Evolutionary conservation across 257 asterid species (phyloP).

Genomic region (Solanum lignicaule): DNA sequence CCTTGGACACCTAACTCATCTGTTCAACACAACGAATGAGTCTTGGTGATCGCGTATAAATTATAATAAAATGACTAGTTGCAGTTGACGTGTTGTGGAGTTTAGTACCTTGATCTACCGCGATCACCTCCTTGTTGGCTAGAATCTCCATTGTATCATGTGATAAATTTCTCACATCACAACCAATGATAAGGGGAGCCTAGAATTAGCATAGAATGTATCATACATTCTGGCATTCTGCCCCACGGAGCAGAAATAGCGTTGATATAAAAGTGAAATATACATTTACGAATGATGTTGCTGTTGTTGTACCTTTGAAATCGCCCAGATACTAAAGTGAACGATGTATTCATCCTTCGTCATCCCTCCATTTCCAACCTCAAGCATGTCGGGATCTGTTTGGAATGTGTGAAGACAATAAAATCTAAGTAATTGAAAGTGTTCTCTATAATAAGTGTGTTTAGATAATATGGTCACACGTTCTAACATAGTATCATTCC

Average conservation of each 20-base stretch:
- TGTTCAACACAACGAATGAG: slow-evolving; percentile 8
- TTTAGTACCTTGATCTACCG: slow-evolving; percentile 63
- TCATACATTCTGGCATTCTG: background rate
- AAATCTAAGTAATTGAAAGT: background rate
- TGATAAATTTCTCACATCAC: slow-evolving; percentile 57
- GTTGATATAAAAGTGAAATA: background rate
- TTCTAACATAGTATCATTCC: background rate
- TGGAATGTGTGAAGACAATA: background rate
- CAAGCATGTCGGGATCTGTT: slow-evolving; percentile 95
- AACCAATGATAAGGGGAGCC: slow-evolving; percentile 91
- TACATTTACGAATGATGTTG: background rate
- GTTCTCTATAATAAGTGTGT: background rate
- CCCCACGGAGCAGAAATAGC: background rate
- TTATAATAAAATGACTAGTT: background rate
- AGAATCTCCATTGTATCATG: slow-evolving; percentile 52
- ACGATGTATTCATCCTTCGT: slow-evolving; percentile 64
- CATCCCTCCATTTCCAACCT: slow-evolving; percentile 97
- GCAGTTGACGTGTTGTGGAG: background rate
- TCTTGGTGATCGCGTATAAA: background rate
- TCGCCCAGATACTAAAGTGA: slow-evolving; percentile 89
- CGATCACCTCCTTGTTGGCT: slow-evolving; percentile 61
- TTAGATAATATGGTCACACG: background rate
- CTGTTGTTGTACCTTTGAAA: slow-evolving; percentile 46
- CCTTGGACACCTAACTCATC: slow-evolving; percentile 77
- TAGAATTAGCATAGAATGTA: slow-evolving; percentile 1